Conservation (phyloP, 202 grass and related monocot species). For the Zoysia matrella region DNA sequence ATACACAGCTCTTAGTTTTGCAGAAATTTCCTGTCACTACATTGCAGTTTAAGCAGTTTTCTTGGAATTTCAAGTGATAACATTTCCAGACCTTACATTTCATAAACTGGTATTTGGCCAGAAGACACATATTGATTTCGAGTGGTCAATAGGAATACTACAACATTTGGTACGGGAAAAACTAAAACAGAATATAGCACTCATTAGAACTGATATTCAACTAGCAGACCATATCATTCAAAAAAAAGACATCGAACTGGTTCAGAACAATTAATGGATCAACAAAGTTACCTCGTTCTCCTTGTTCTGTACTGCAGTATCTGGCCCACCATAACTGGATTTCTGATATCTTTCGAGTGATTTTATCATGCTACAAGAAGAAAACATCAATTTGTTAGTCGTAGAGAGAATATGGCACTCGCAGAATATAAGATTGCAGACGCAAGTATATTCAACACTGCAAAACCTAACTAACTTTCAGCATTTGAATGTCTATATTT, state of each 20-base stretch:
- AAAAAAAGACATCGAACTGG: not conserved
- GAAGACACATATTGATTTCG: not conserved
- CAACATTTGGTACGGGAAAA: not conserved
- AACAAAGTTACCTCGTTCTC: slow-evolving; percentile 68
- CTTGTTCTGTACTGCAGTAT: slow-evolving; percentile 72
- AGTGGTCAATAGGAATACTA: no score
- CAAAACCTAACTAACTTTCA: no score
- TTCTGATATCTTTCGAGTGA: slow-evolving; percentile 92
- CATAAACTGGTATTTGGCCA: not conserved
- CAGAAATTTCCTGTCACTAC: no score
- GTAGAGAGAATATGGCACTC: not conserved
- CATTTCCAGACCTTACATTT: not conserved
- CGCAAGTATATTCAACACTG: no score
- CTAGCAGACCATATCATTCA: not conserved
- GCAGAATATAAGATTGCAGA: not conserved
- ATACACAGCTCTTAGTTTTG: no score
- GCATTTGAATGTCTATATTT: no score
- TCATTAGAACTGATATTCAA: not conserved
- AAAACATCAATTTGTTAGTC: not conserved
- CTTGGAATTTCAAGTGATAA: no score
- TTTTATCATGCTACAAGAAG: slow-evolving; percentile 67
- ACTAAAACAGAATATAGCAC: not conserved
- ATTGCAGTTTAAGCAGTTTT: not conserved
- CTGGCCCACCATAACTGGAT: slow-evolving; percentile 65
- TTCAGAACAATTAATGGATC: not conserved